Evolutionary conservation across 2,329 filamentous ascomycete genomes (phyloP), one percentile per base, ranked within the genome.

Genomic region (Thyridium curvatum): DNA sequence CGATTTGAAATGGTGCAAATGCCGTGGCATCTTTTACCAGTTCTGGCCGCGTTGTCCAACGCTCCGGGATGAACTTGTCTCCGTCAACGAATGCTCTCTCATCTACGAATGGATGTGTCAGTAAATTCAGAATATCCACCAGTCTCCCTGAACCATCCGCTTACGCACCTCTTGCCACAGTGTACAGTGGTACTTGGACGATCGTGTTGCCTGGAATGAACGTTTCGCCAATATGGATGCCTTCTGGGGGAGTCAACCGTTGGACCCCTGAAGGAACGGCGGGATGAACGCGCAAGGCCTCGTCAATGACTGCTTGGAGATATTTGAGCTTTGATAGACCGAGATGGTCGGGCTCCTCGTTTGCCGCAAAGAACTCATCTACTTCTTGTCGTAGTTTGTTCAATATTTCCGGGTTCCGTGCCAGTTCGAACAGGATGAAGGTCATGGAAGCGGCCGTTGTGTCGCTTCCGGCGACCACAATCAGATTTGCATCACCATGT

Each of bases 201-300:
- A 60, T 54, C 5, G 53, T 59, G 32, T 57, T 52, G 1, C 62
- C 63, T 0, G 63, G 62, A 14, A 66, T 56, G 29, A 52, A 58
- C 0, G 35, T 44, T 1, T 55, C 52, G 1, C 50, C 59, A 6
- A 68, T 49, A 4, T 44, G 42, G 14, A 61, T 40, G 3, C 66
- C 66, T 32, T 63, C 52, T 0, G 56, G 52, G 0, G 65, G 63
- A 3, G 64, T 65, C 18, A 58, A 41, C 2, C 66, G 48, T 32
- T 56, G 54, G 5, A 59, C 26, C 2, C 60, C 62, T 2, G 52
- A 52, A 0, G 59, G 56, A 1, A 18, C 32, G 9, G 32, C n/a
- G 15, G n/a, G 16, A 14, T 34, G 17, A 8, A 34, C 4, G 10
- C 32, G 32, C 8, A 34, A 17, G n/a, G 32, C 13, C 32, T 34